Base-by-base conservation (phyloP, 768 basidiomycete species). In the Calocybe cyanea region DNA sequence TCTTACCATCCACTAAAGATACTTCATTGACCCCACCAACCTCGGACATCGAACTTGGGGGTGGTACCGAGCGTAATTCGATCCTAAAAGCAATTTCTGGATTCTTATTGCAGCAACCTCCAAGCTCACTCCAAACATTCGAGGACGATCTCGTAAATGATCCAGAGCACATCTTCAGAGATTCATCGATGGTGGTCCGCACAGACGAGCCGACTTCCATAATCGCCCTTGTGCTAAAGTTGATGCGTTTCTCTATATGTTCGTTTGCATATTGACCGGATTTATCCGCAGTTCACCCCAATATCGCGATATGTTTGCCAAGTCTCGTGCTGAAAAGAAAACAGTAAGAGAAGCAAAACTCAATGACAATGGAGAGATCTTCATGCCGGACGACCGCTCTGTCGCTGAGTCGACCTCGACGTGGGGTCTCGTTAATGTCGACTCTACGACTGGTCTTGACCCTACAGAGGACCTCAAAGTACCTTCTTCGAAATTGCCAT, bases 191-290 rank as follows among this genome's bases (percentile, higher is more conserved):
- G 80, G 84, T 97, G 41, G 87, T 99, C 15, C 79, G 95, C 15
- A 92, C 92, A 15, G 93, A 97, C 62, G 96, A 99, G 59, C 96
- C 95, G 2, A 96, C 94, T 0, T 97, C 95, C 14, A 96, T 98
- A 58, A 93, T 98, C 52, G 94, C 96, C 6, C 82, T 97, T 46
- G 91, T 92, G 4, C 67, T 99, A 39, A 90, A 87, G 91, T 92
- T 57, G 57, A 80, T 65, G 17, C 15, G 34, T 15, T 43, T 31
- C 17, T 7, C 20, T n/a, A 38, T 24, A 38, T 23, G 8, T 24
- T 2, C 33, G 13, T 23, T 31, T 35, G 43, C 10, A 23, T 15
- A n/a, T 46, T 37, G 10, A 34, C 50, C 57, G 34, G n/a, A 32
- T n/a, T 7, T 35, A 6, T 35, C 45, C 21, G 33, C 41, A 92